Conservation (phyloP, 495 filamentous ascomycete species). For the Aspergillus homomorphus region DNA sequence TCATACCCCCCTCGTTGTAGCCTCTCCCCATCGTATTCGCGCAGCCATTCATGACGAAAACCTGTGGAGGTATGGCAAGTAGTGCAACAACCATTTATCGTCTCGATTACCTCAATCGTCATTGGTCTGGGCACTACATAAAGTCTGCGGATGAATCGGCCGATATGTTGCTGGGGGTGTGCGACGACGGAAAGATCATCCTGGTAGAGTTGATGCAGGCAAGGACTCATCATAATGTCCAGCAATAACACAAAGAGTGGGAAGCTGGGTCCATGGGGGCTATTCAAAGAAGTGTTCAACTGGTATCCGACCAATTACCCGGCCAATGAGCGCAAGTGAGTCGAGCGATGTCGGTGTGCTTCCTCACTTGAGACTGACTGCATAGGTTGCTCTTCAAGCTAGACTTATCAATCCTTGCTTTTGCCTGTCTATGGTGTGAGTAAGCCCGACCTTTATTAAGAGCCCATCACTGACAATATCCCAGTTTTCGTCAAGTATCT, state of each 20-base stretch:
- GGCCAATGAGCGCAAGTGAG: slow-evolving; percentile 38
- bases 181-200: neutral
- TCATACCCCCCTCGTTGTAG: neutral
- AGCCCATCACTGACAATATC: slow-evolving; percentile 3
- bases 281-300: slow-evolving; percentile 48
- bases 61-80: slow-evolving; percentile 4
- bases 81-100: neutral
- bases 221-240: slow-evolving; percentile 17
- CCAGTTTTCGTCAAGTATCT: slow-evolving; percentile 38
- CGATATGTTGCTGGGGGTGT: neutral
- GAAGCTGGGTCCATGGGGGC: slow-evolving; percentile 22
- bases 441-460: neutral
- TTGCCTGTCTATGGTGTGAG: slow-evolving; percentile 40
- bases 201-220: neutral
- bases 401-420: slow-evolving; percentile 33
- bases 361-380: neutral
- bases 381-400: slow-evolving; percentile 31
- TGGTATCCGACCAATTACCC: slow-evolving; percentile 47
- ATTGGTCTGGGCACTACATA: neutral
- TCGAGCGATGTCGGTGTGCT: neutral
- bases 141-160: neutral
- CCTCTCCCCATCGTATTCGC: neutral
- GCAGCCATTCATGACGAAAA: slow-evolving; percentile 4
- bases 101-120: neutral
- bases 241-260: slow-evolving; percentile 18